A percentile compares a stretch with the other conserved stretches of the same genome.
These are phyloP conservation scores for Globisporangium perplexum DNA, from an alignment of 352 stramenopile species.

Conservation along the genomic window DNA sequence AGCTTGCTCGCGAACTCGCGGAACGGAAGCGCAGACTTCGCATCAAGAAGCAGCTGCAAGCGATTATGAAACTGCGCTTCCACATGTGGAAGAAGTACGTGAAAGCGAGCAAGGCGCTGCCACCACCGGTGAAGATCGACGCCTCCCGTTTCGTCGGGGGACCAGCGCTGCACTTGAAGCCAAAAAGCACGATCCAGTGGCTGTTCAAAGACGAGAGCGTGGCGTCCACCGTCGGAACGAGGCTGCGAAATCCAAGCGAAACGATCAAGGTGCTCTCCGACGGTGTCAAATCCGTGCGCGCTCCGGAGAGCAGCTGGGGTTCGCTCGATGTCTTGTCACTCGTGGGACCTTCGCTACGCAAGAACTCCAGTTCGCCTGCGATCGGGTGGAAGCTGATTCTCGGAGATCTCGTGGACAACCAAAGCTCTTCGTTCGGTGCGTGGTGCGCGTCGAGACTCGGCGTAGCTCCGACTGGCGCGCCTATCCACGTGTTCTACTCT, in stretches of 20 bases:
- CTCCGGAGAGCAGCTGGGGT: conserved; percentile 1
- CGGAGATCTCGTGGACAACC: conserved; percentile 55
- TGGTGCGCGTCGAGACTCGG: conserved; percentile 65
- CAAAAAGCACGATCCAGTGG: conserved; percentile 41
- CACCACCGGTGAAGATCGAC: conserved; percentile 34
- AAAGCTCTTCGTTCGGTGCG: conserved; percentile 54
- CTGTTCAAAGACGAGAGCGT: conserved; percentile 21
- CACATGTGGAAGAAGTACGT: conserved; percentile 64
- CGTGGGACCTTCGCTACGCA: conserved; percentile 21
- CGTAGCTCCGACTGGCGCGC: conserved; percentile 15
- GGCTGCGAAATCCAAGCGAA: conserved; percentile 20
- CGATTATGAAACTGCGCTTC: conserved; percentile 50
- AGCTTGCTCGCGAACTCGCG: conserved; percentile 40
- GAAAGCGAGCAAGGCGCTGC: conserved; percentile 31
- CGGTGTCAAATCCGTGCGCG: not conserved
- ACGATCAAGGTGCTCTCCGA: conserved; percentile 3
- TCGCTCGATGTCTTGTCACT: conserved; percentile 28
- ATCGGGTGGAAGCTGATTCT: conserved; percentile 68
- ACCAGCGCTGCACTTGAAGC: conserved; percentile 25
- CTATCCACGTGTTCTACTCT: conserved; percentile 17
- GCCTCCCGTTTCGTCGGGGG: conserved; percentile 16
- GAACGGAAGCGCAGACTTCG: conserved; percentile 28
- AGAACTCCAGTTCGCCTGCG: conserved; percentile 6
- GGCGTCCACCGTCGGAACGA: conserved; percentile 12
- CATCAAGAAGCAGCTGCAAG: conserved; percentile 40